phyloP scores from a whole-genome alignment of 495 filamentous ascomycete genomes.

The Daldinia childiae region DNA sequence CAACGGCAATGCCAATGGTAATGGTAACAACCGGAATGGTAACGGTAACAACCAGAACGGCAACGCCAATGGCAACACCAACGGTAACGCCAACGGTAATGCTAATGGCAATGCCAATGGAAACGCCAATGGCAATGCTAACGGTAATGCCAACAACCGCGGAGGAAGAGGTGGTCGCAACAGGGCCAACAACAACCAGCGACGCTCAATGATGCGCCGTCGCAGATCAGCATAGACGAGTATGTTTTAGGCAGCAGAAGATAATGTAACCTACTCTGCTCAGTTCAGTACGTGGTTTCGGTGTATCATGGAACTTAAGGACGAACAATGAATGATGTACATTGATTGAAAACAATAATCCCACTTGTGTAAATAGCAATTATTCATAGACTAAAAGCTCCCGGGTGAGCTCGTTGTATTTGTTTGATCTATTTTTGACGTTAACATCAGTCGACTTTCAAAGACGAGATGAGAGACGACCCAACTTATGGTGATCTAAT shows the following conservation, averaged over 20 bases:
- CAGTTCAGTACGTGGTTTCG: not conserved
- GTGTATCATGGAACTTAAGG: not conserved
- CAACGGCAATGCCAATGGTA: not conserved
- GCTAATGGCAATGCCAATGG: not conserved
- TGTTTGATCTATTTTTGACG: not conserved
- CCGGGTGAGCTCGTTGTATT: conserved; percentile 1
- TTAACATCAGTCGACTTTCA: not conserved
- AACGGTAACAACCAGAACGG: conserved; percentile 1
- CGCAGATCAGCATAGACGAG: not conserved
- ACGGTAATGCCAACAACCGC: not conserved
- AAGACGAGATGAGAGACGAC: not conserved
- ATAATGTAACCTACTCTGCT: not conserved
- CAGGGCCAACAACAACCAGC: not conserved
- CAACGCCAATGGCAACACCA: not conserved
- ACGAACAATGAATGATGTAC: conserved; percentile 3
- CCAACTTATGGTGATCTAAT: not conserved
- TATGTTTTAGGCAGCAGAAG: not conserved
- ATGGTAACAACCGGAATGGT: not conserved
- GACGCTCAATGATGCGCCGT: not conserved
- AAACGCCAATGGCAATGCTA: not conserved
- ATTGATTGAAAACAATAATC: not conserved
- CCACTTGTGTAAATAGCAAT: conserved; percentile 6
- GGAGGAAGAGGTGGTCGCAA: conserved; percentile 1
- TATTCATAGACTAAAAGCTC: conserved; percentile 5
- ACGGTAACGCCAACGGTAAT: not conserved